Evolutionary conservation across 495 filamentous ascomycete genomes (phyloP).

Genomic region (Penicillium goetzii): DNA sequence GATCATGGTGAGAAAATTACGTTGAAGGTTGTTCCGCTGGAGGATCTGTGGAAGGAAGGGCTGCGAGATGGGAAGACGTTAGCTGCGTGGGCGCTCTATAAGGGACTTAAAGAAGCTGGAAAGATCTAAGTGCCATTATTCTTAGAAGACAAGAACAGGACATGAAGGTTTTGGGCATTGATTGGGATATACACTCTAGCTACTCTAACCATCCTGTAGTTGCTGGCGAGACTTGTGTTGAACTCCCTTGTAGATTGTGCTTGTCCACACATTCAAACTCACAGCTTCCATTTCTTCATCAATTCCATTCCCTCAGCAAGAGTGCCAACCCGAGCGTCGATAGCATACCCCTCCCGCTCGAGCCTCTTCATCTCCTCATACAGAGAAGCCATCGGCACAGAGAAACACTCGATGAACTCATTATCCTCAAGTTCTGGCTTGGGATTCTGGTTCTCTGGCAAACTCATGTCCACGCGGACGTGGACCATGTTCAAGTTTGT

Average conservation of each 20-base stretch:
- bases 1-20: slow-evolving; percentile 84
- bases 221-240: neutral
- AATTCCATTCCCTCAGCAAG: slow-evolving; percentile 85
- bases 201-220: neutral
- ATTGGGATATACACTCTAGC: neutral
- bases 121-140: slow-evolving; percentile 47
- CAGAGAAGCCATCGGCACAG: slow-evolving; percentile 64
- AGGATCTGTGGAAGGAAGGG: slow-evolving; percentile 77
- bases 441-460: slow-evolving; percentile 69
- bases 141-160: slow-evolving; percentile 9
- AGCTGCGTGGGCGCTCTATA: slow-evolving; percentile 75
- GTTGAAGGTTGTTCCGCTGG: slow-evolving; percentile 70
- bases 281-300: slow-evolving; percentile 59
- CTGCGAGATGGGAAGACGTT: slow-evolving; percentile 79
- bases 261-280: neutral
- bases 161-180: neutral
- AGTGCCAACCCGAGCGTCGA: slow-evolving; percentile 83
- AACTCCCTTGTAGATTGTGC: neutral
- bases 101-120: slow-evolving; percentile 68
- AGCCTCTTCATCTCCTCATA: slow-evolving; percentile 68
- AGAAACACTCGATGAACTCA: slow-evolving; percentile 88
- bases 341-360: slow-evolving; percentile 76
- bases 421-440: slow-evolving; percentile 79
- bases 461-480: slow-evolving; percentile 72
- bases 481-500: slow-evolving; percentile 85